Percentiles rank a stretch among this genome's conserved stretches.
Evolutionary conservation across 2,329 filamentous ascomycete genomes (phyloP).

Genomic region (Fusarium chlamydosporum): DNA sequence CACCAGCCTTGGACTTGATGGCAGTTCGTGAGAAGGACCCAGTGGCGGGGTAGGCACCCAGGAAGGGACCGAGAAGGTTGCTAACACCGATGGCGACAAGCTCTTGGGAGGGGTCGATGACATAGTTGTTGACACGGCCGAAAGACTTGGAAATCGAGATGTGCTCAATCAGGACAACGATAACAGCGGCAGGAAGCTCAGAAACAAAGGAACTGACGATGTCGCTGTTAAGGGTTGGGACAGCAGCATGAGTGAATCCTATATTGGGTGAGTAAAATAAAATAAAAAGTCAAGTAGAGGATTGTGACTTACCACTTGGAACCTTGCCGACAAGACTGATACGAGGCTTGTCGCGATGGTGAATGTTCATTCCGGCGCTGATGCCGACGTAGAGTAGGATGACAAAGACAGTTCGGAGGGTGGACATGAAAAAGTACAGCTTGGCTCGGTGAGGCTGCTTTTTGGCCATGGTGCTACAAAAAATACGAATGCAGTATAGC

Average conservation of each 20-base stretch:
- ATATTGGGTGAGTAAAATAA: slow-evolving; percentile 1
- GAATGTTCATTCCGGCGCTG: slow-evolving; percentile 77
- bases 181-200: slow-evolving; percentile 80
- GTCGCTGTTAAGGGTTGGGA: slow-evolving; percentile 70
- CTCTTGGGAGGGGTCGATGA: slow-evolving; percentile 84
- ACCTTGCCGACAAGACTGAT: slow-evolving; percentile 77
- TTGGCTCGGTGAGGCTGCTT: slow-evolving; percentile 76
- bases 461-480: slow-evolving; percentile 74
- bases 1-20: slow-evolving; percentile 94
- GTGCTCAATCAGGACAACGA: slow-evolving; percentile 84
- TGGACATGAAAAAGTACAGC: slow-evolving; percentile 82
- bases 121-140: slow-evolving; percentile 84
- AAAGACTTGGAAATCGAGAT: slow-evolving; percentile 89
- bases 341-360: slow-evolving; percentile 67
- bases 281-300: background rate
- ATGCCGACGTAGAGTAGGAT: slow-evolving; percentile 85
- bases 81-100: slow-evolving; percentile 82
- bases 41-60: slow-evolving; percentile 87
- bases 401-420: slow-evolving; percentile 83
- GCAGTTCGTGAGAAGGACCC: slow-evolving; percentile 92
- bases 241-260: slow-evolving; percentile 79
- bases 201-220: slow-evolving; percentile 74
- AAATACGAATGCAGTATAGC: slow-evolving; percentile 75
- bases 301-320: slow-evolving; percentile 69
- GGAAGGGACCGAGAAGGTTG: slow-evolving; percentile 82